A percentile compares a stretch with the other conserved stretches of the same genome.
These are phyloP conservation scores for Zasmidium angulare DNA, from an alignment of 2,329 filamentous ascomycete species.

Conservation along the genomic window DNA sequence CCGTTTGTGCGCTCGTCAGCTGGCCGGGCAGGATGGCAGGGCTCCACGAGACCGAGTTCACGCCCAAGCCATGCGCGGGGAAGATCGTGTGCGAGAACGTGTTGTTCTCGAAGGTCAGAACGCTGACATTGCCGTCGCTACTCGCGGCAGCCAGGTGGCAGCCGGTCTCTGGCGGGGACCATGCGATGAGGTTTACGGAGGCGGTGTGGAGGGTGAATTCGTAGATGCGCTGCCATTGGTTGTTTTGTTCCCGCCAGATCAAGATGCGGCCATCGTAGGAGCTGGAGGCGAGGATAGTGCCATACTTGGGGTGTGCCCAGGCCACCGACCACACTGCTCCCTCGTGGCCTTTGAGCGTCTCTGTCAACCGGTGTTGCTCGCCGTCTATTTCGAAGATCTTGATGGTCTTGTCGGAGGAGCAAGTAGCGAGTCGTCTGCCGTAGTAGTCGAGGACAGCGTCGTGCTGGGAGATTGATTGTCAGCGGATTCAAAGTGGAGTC, in stretches of 20 bases:
- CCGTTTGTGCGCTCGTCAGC: conserved; percentile 67
- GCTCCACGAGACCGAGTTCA: conserved; percentile 95
- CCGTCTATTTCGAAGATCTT: conserved; percentile 99
- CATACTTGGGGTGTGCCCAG: conserved; percentile 98
- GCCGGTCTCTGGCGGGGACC: conserved; percentile 95
- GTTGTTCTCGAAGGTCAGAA: conserved; percentile 96
- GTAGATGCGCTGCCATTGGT: conserved; percentile 72
- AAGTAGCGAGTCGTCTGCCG: conserved; percentile 90
- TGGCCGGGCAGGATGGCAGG: conserved; percentile 81
- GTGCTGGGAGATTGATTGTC: conserved; percentile 59
- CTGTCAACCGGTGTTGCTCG: conserved; percentile 81
- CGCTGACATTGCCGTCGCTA: conserved; percentile 87
- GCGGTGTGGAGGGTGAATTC: conserved; percentile 93
- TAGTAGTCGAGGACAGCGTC: conserved; percentile 99
- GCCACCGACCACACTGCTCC: conserved; percentile 97
- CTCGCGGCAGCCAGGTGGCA: conserved; percentile 93
- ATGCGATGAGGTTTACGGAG: conserved; percentile 93
- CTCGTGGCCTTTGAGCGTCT: conserved; percentile 97
- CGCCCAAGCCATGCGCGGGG: conserved; percentile 86
- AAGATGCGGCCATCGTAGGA: conserved; percentile 98
- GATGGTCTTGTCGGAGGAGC: conserved; percentile 96
- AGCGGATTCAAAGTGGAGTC: not conserved
- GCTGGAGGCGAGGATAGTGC: conserved; percentile 92
- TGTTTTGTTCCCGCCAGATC: conserved; percentile 87
- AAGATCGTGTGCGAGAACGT: conserved; percentile 88